A percentile compares a stretch with the other conserved stretches of the same genome.
Evolutionary conservation across 2,329 filamentous ascomycete genomes (phyloP).

Genomic region (Westerdykella sp.): DNA sequence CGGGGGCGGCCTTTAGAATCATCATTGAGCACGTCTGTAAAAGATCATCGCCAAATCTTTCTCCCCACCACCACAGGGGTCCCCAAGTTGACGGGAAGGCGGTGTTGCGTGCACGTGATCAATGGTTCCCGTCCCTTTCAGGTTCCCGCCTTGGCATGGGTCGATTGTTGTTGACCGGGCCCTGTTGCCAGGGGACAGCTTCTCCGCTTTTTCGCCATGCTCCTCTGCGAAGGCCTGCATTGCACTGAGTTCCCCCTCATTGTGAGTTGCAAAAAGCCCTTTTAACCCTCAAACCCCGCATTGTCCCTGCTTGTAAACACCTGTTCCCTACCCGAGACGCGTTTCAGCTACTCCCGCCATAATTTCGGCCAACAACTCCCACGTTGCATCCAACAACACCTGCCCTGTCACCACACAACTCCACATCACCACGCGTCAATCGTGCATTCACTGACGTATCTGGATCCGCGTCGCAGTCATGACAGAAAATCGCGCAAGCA

Average conservation of each 20-base stretch:
- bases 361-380: slow-evolving; percentile 14
- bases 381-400: slow-evolving; percentile 5
- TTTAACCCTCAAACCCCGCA: slow-evolving; percentile 3
- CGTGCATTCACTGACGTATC: slow-evolving; percentile 22
- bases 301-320: slow-evolving; percentile 13
- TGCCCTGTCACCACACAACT: slow-evolving; percentile 1
- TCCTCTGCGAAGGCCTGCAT: neutral
- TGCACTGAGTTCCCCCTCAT: neutral
- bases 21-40: too few species aligned
- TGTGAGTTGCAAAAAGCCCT: neutral
- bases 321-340: slow-evolving; percentile 10
- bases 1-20: neutral
- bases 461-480: slow-evolving; percentile 38
- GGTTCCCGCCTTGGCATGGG: too few species aligned
- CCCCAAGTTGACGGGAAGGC: too few species aligned
- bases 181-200: too few species aligned
- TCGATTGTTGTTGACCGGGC: too few species aligned
- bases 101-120: too few species aligned
- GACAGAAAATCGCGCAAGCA: slow-evolving; percentile 35
- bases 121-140: too few species aligned
- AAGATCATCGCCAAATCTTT: too few species aligned
- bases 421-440: slow-evolving; percentile 12
- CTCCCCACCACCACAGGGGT: too few species aligned
- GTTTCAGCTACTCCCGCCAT: slow-evolving; percentile 18
- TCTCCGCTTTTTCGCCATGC: too few species aligned